Base-by-base conservation (phyloP, 495 filamentous ascomycete species). In the Aspergillus sclerotioniger region DNA sequence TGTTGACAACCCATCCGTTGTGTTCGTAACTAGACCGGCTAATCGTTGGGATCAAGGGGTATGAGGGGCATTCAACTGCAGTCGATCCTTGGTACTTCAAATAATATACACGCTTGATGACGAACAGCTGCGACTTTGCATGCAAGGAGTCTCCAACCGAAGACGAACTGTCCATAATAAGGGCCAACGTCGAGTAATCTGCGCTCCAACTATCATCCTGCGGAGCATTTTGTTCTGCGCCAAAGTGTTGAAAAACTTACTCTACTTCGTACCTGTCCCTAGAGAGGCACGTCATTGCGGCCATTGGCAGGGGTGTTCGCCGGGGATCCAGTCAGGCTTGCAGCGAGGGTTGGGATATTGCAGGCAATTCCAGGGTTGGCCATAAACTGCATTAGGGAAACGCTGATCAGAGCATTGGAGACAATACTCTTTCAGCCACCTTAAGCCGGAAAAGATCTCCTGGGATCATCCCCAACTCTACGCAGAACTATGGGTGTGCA, bases 401-500 rank as follows among this genome's bases (percentile, higher is more conserved):
- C 25, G 25, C 25, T 3, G 5, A 25, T 25, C 25, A 5, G 25
- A 25, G 25, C 25, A 25, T 3, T 25, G 25, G 2, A 2, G 2
- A 2, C 25, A 25, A 25, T 5, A 5, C 25, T 5, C 25, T 5
- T 25, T 25, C 2, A 3, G 25, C 5, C 25, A 3, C 25, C 25
- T 25, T 25, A 25, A 25, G 25, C 25, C 25, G 25, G 25, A 25
- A 25, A 28, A 29, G 21, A 29, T 10, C 21, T 49, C 8, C 20
- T 21, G n/a, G 21, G 9, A 28, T 49, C 16, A 37, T 21, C 28
- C 32, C 29, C 13, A 47, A n/a, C 37, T 53, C 55, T 61, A 59
- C 39, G 56, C 49, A 43, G 54, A 57, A 19, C 51, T 60, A 63
- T 45, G 59, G 28, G 54, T 62, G 57, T 51, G 60, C 20, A 10